Evolutionary conservation across 31 red algal genomes (phyloP).

Genomic region (Porphyra umbilicalis): DNA sequence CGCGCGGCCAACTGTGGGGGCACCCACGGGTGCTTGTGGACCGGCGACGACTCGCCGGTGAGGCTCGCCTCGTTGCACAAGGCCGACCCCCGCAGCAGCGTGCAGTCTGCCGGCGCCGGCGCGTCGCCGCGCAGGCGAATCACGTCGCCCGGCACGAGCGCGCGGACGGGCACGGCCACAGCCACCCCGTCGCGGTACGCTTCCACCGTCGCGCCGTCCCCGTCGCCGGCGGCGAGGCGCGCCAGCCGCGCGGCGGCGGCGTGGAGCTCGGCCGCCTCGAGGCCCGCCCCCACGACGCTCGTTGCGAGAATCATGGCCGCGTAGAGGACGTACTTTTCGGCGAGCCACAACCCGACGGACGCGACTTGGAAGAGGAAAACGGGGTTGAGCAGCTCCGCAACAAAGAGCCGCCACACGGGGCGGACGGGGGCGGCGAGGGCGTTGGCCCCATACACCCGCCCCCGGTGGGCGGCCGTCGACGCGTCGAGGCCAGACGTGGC

Average conservation of each 20-base stretch:
- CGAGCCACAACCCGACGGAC: conserved; percentile 15
- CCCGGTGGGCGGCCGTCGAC: neutral
- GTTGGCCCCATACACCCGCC: neutral
- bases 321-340: conserved; percentile 10
- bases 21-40: conserved; percentile 9
- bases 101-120: conserved; percentile 15
- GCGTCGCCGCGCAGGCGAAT: conserved; percentile 6
- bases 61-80: conserved; percentile 24
- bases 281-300: neutral
- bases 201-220: neutral
- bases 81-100: conserved; percentile 9
- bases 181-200: neutral
- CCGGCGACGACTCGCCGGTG: conserved; percentile 22
- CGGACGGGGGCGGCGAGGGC: neutral
- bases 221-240: conserved; percentile 13
- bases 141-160: conserved; percentile 30
- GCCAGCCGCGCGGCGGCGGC: conserved; percentile 10
- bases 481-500: neutral
- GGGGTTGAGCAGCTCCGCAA: conserved; percentile 5
- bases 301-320: conserved; percentile 9
- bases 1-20: neutral
- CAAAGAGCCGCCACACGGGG: conserved; percentile 8
- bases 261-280: conserved; percentile 17
- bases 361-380: conserved; percentile 29
- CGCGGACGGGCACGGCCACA: neutral